These are phyloP conservation scores for Ogataea kodamae DNA, from an alignment of 805 yeast genomes.

Conservation along the genomic window DNA sequence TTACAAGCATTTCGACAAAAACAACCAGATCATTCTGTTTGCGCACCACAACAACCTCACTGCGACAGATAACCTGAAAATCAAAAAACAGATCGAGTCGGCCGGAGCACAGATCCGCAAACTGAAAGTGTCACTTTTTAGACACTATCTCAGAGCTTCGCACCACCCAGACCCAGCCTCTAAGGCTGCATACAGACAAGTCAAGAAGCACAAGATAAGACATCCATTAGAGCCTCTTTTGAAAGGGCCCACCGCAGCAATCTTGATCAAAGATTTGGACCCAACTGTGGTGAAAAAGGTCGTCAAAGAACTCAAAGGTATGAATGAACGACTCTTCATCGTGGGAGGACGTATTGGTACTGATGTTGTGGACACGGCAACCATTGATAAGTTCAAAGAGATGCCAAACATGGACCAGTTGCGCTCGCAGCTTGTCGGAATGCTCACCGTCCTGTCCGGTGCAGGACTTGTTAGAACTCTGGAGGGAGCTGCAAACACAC, in stretches of 20 bases:
- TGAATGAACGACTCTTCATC: constrained; percentile 71
- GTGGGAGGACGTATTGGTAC: constrained; percentile 83
- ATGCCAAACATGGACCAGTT: constrained; percentile 69
- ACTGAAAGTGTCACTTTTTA: constrained; percentile 65
- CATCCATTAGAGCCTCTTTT: constrained; percentile 74
- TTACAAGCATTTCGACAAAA: constrained; percentile 68
- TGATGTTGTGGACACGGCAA: constrained; percentile 46
- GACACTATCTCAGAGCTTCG: constrained; percentile 71
- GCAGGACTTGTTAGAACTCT: constrained; percentile 83
- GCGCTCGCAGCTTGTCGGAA: constrained; percentile 79
- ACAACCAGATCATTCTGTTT: constrained; percentile 66
- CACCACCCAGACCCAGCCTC: constrained; percentile 72
- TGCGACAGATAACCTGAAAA: constrained; percentile 60
- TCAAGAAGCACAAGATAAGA: constrained; percentile 38
- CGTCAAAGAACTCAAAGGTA: constrained; percentile 54
- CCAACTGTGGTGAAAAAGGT: constrained; percentile 66
- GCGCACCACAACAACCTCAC: constrained; percentile 82
- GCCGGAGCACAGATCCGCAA: constrained; percentile 70
- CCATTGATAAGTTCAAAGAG: constrained; percentile 62
- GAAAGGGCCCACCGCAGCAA: constrained; percentile 82
- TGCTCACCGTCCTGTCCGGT: constrained; percentile 82
- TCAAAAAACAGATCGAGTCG: constrained; percentile 58
- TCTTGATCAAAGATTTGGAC: constrained; percentile 63
- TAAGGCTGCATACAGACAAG: constrained; percentile 39
- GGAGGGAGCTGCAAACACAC: constrained; percentile 59